Percentiles rank a stretch among this genome's conserved stretches.
These are phyloP conservation scores for Saturnispora silvae DNA, from an alignment of 805 yeast genomes.

Conservation along the genomic window DNA sequence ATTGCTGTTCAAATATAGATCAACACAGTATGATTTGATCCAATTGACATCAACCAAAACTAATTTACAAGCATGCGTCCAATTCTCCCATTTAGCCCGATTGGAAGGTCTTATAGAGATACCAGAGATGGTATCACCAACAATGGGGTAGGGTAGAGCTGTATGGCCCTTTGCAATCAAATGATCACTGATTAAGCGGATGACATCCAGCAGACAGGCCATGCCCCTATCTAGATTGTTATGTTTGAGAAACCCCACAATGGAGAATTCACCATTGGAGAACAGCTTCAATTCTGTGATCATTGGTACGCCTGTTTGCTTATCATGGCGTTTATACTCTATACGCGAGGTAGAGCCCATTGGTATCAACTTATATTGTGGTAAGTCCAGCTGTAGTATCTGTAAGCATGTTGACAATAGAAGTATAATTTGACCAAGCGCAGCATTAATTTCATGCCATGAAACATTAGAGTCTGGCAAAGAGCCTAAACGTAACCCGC, in stretches of 20 bases:
- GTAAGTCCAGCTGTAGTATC: conserved; percentile 43
- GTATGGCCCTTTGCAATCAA: conserved; percentile 37
- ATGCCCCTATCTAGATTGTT: conserved; percentile 71
- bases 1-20: conserved; percentile 15
- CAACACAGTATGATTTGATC: conserved; percentile 67
- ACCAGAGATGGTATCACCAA: conserved; percentile 66
- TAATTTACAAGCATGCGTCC: conserved; percentile 86
- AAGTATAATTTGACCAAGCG: conserved; percentile 73
- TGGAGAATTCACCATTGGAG: conserved; percentile 62
- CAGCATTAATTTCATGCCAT: conserved; percentile 89
- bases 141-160: conserved; percentile 66
- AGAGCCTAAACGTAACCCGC: conserved; percentile 74
- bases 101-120: conserved; percentile 62
- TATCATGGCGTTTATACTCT: conserved; percentile 39
- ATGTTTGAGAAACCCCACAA: conserved; percentile 62
- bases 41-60: conserved; percentile 73
- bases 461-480: conserved; percentile 51
- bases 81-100: conserved; percentile 53
- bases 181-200: conserved; percentile 38
- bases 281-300: conserved; percentile 43
- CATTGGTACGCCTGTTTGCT: conserved; percentile 16
- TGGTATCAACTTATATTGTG: conserved; percentile 59
- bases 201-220: conserved; percentile 62
- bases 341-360: conserved; percentile 78
- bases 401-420: conserved; percentile 54